phyloP scores from a whole-genome alignment of 768 basidiomycete species.

The Termitomyces sp. region DNA sequence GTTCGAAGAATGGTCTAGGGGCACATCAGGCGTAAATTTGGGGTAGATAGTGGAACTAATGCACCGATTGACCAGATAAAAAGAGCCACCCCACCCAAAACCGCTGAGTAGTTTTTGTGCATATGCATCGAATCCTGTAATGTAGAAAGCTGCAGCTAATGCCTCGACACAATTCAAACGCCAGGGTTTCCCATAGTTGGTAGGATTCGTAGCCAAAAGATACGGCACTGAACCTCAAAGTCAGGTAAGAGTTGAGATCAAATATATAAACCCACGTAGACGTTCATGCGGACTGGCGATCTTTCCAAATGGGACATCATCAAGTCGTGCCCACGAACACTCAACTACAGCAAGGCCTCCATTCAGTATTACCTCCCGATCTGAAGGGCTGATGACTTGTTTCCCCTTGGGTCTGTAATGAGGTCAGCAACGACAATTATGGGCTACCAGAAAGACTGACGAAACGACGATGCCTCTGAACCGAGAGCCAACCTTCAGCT shows the following conservation, averaged over 20 bases:
- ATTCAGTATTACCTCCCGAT: conserved; percentile 70
- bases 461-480: conserved; percentile 94
- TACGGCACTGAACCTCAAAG: conserved; percentile 69
- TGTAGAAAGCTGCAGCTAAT: conserved; percentile 91
- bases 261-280: conserved; percentile 48
- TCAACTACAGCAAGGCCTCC: conserved; percentile 94
- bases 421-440: background rate
- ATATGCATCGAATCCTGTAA: conserved; percentile 80
- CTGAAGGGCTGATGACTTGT: conserved; percentile 73
- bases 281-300: conserved; percentile 93
- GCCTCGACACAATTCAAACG: conserved; percentile 92
- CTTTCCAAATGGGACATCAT: conserved; percentile 92
- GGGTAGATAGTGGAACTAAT: conserved; percentile 16
- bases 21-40: background rate
- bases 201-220: conserved; percentile 91
- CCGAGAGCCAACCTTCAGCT: conserved; percentile 76
- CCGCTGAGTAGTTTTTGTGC: conserved; percentile 73
- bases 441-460: conserved; percentile 43
- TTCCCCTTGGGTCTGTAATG: conserved; percentile 73
- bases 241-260: background rate
- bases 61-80: conserved; percentile 81
- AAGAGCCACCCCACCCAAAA: conserved; percentile 91
- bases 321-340: conserved; percentile 95
- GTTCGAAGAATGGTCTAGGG: conserved; percentile 58
- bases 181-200: conserved; percentile 98